phyloP scores from a whole-genome alignment of 441 rosid genomes.

The Adansonia rubrostipa region DNA sequence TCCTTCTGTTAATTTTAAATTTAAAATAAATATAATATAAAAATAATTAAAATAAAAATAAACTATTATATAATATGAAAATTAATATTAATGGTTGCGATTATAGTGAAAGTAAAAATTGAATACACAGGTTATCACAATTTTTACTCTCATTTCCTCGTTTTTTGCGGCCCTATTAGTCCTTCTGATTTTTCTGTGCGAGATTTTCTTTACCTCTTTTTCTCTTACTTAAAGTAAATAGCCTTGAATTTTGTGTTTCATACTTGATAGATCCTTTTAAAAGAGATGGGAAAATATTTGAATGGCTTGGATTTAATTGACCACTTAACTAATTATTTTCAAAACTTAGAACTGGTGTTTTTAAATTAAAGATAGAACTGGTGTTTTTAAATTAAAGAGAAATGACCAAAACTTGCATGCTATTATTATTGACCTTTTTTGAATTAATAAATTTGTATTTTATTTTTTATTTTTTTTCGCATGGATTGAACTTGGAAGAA shows the following conservation, averaged over 20 bases:
- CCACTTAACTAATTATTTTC: background rate
- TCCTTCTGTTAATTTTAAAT: too few relatives aligned
- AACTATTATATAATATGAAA: too few relatives aligned
- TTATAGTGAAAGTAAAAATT: too few relatives aligned
- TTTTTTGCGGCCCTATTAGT: background rate
- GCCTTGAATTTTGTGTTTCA: background rate
- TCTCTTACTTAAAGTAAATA: background rate
- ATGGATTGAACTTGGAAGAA: background rate
- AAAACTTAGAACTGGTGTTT: background rate
- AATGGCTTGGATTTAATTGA: background rate
- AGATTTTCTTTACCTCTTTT: background rate
- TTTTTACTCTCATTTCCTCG: too few relatives aligned
- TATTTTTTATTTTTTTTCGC: background rate
- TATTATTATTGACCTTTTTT: background rate
- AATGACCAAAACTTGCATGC: background rate
- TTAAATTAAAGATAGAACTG: background rate
- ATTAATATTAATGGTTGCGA: too few relatives aligned
- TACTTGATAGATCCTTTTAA: background rate
- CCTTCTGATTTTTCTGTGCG: background rate
- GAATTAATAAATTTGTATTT: background rate
- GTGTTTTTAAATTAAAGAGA: background rate
- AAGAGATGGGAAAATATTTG: background rate
- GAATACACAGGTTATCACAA: too few relatives aligned
- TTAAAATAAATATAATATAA: too few relatives aligned
- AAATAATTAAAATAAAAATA: too few relatives aligned